Evolutionary conservation across 176 grass and related monocot species (phyloP), one percentile per base, ranked within the genome.

Genomic region (Elymus sibiricus): DNA sequence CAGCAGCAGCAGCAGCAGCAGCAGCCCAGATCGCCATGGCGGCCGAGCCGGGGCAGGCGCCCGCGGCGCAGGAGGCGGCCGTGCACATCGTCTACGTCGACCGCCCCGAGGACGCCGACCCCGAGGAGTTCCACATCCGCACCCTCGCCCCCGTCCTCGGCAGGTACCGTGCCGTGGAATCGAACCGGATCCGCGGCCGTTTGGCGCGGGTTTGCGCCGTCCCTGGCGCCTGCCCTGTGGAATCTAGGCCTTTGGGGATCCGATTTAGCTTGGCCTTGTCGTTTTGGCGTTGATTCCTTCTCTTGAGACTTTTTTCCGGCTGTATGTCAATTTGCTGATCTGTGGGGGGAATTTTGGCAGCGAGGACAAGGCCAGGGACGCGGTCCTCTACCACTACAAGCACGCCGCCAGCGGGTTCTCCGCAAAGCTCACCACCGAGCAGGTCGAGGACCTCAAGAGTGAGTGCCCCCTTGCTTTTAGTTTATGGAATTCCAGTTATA

Each of bases 41-140:
- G 35, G 56, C 85, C 81, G 64, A 84, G 64, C 88, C 88, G 56
- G 89, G 87, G 79, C 58, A 67, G 74, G 16, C 43, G 8, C 1
- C 74, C 28, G 81, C 65, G 74, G 31, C 74, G 61, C 60, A 86
- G 87, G 90, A 91, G 31, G 89, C 90, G 58, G 59, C 92, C 85
- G 90, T 93, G 60, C 87, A 97, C 70, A 97, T 97, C 84, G 87
- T 97, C 64, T 97, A 93, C 85, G 79, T 97, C 5, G 87, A 88
- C 83, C 89, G 90, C 70, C 95, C 95, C 19, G 90, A 86, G 70
- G 89, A 22, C 78, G 84, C 55, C 61, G 95, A 97, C 28, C 64
- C 95, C 5, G 92, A 97, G 92, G 95, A 90, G 53, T 97, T 95
- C 86, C 95, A 97, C 90, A 79, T 97, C 89, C 82, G 89, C 74